Conservation (phyloP, 2,329 filamentous ascomycete species). For the Trichophaea hybrida region DNA sequence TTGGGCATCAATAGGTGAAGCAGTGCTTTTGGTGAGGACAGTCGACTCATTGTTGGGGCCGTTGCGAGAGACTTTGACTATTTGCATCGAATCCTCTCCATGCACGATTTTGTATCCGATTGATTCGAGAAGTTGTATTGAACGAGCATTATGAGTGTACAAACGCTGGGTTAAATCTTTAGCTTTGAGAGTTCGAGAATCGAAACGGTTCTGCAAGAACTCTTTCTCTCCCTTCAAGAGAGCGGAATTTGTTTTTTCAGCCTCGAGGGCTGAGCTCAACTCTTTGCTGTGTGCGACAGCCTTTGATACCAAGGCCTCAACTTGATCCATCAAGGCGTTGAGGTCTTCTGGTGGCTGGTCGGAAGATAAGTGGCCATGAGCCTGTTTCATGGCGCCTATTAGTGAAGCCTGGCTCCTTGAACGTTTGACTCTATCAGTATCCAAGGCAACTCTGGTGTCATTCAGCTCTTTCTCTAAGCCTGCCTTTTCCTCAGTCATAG, state of each 20-base stretch:
- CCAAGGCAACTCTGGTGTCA: conserved; percentile 13
- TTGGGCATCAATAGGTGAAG: neutral
- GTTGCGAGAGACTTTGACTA: conserved; percentile 24
- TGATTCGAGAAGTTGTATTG: conserved; percentile 70
- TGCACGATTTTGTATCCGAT: conserved; percentile 71
- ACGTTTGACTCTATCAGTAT: conserved; percentile 3
- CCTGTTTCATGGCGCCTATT: conserved; percentile 33
- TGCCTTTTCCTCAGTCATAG: conserved; percentile 8
- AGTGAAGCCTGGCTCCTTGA: conserved; percentile 28
- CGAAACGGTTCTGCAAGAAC: conserved; percentile 43
- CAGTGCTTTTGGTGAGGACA: conserved; percentile 56
- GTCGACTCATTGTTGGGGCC: conserved; percentile 28
- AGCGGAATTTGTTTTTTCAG: conserved; percentile 36
- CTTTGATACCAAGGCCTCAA: conserved; percentile 31
- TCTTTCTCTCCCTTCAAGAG: conserved; percentile 40
- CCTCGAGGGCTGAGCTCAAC: conserved; percentile 34
- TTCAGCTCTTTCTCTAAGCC: conserved; percentile 16
- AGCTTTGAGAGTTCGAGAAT: conserved; percentile 55
- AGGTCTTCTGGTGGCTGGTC: conserved; percentile 13
- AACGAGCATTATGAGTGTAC: conserved; percentile 68
- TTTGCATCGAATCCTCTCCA: conserved; percentile 36
- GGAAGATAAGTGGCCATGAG: conserved; percentile 8
- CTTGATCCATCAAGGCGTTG: conserved; percentile 30
- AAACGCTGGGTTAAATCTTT: conserved; percentile 74
- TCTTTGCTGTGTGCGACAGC: conserved; percentile 15